Base-by-base conservation (phyloP, 331 rosid genomes). In the Quercus lobata region DNA sequence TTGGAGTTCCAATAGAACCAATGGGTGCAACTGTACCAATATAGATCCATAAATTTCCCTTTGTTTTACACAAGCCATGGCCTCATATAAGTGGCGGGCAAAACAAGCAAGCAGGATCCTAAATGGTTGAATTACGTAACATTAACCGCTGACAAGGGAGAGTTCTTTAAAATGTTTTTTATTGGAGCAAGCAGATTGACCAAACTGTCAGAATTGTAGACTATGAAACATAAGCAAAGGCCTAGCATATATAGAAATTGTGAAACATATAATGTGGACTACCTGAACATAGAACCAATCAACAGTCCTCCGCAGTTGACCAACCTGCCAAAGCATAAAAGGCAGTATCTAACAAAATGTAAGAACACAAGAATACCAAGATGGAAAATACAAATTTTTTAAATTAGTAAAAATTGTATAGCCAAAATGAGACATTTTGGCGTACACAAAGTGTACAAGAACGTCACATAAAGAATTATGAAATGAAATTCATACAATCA, bases 231-330 rank as follows among this genome's bases (percentile, higher is more conserved):
- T 0, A 30, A 22, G 6, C 5, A 76, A 35, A 53, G 1, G 17
- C 72, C 5, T 3, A 49, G 53, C 53, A 55, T 17, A 21, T 19
- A 24, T 18, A 21, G 55, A 60, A 21, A 22, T 35, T 21, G 21
- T 24, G 21, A 69, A 46, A 7, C 49, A 46, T 66, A 69, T 74
- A 60, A 63, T 49, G 58, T 56, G 21, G 53, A 68, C 74, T 81
- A 96, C 97, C 94, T 94, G 97, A 75, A 74, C 29, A 79, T 78
- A 93, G 78, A 88, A 85, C 97, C 91, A 93, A 78, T 90, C 98
- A 86, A 79, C 93, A 83, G 90, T 89, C 78, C 92, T 93, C 81
- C 97, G 92, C 61, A 96, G 89, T 76, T 89, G 96, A 80, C 89
- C 83, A 80, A 91, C 92, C 99, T 95, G 91, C 87, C 85, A 75